Evolutionary conservation across 2,329 filamentous ascomycete species (phyloP), one percentile per base, ranked within the genome.

Genomic region (Fusarium agapanthi): DNA sequence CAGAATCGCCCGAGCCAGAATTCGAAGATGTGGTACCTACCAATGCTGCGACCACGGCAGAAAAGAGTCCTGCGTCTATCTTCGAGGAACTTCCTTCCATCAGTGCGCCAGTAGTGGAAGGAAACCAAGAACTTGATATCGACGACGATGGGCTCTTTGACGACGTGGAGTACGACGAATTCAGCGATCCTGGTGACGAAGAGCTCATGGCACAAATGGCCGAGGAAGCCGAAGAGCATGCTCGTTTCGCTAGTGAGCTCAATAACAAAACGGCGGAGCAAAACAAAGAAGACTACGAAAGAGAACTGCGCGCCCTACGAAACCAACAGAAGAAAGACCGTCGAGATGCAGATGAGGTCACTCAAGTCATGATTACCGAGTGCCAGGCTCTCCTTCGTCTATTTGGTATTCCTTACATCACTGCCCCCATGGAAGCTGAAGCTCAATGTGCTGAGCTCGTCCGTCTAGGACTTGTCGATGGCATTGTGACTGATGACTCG

Each of bases 341-440:
- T 3, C 90, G 96, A 77, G 96, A 99, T 79, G 95, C 97, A 0
- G 97, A 99, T 77, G 96, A 99, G 81, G 95, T 99, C 8, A 97
- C 95, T 0, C 93, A 97, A 74, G 92, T 95, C 74, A 99, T 99
- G 96, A 91, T 98, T 44, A 90, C 92, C 2, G 97, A 99, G 82
- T 98, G 96, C 72, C 96, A 99, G 80, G 92, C 96, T 50, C 88
- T 99, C 1, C 89, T 99, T 26, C 89, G 91, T 10, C 88, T 98
- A 14, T 99, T 99, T 80, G 96, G 96, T 1, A 89, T 99, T 16
- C 96, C 96, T 0, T 99, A 99, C 79, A 92, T 99, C 75, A 99
- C 95, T 1, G 96, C 96, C 0, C 97, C 97, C 0, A 98, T 98
- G 96, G 96, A 99, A 87, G 96, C 96, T 1, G 96, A 99, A 86